Evolutionary conservation across 2,329 filamentous ascomycete genomes (phyloP), one percentile per base, ranked within the genome.

Genomic region (Pyricularia pennisetigena): DNA sequence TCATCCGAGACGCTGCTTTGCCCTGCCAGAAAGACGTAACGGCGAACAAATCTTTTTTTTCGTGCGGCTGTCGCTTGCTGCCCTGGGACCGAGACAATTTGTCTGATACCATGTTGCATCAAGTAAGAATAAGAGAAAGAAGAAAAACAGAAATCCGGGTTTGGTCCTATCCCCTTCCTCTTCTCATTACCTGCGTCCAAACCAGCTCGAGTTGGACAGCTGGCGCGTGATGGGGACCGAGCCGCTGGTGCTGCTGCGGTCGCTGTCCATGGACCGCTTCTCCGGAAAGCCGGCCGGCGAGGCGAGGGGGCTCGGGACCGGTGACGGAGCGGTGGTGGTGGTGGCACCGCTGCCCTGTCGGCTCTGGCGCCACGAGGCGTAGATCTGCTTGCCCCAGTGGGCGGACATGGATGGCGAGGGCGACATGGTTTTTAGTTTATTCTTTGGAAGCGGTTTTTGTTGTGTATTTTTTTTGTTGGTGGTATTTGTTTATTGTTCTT

Each of bases 321-420:
- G 71, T n/a, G 68, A 68, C 35, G 70, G n/a, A n/a, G n/a, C 68
- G 10, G 26, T 23, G 30, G 28, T 32, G 64, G 20, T 8, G 23
- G 64, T 8, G 16, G 64, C 20, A 10, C 29, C 64, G 75, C 70
- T 77, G 30, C 78, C 75, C 71, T 82, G 80, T 71, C 80, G 80
- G 64, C 80, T 77, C 74, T 85, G 82, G 71, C 81, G 81, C 83
- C 85, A 87, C n/a, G 85, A 86, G 67, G 82, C 79, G 79, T 82
- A 84, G 77, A 87, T 83, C 73, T 86, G 80, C 76, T 85, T 86
- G 83, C 83, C 85, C 76, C 87, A 78, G 73, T 87, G 85, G 72
- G 85, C 84, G 20, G 85, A 86, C 81, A 87, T 86, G 71, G 85
- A 86, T 78, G 87, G 85, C 54, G 85, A 86, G 66, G 84, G 84